Evolutionary conservation across 257 asterid genomes (phyloP).

Genomic region (Rubia yunnanensis): DNA sequence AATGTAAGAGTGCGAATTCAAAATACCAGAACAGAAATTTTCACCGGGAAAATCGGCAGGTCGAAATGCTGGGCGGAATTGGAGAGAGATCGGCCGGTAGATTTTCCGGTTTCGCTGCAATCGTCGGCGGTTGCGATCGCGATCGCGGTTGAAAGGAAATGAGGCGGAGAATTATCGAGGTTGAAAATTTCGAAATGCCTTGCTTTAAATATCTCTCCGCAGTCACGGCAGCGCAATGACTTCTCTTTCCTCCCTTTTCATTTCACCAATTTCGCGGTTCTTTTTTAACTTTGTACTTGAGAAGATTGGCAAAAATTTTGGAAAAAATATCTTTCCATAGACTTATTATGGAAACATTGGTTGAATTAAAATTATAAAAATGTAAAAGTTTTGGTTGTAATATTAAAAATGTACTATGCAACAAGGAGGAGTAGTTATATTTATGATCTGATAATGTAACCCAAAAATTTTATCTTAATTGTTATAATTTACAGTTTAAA

Average conservation of each 20-base stretch:
- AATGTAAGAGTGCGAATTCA: background rate
- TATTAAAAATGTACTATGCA: too few relatives aligned
- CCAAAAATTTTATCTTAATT: too few relatives aligned
- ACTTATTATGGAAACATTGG: too few relatives aligned
- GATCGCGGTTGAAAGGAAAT: background rate
- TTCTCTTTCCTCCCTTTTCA: background rate
- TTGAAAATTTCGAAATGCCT: background rate
- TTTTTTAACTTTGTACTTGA: too few relatives aligned
- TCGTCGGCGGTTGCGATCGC: background rate
- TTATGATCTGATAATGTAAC: too few relatives aligned
- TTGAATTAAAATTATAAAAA: too few relatives aligned
- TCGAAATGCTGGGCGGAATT: background rate
- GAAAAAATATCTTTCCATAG: too few relatives aligned
- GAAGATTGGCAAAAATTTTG: too few relatives aligned
- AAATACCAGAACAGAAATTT: too few relatives aligned
- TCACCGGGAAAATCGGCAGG: constrained; percentile 5
- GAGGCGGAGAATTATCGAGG: background rate
- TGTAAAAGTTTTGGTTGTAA: too few relatives aligned
- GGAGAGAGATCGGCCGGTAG: background rate
- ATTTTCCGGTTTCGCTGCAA: constrained; percentile 1
- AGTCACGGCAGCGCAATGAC: background rate
- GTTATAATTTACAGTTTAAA: too few relatives aligned
- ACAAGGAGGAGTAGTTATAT: too few relatives aligned
- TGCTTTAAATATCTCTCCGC: background rate
- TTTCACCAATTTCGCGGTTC: background rate